Base-by-base conservation (phyloP, 78 protist species). In the Dictyostelium intermedium region DNA sequence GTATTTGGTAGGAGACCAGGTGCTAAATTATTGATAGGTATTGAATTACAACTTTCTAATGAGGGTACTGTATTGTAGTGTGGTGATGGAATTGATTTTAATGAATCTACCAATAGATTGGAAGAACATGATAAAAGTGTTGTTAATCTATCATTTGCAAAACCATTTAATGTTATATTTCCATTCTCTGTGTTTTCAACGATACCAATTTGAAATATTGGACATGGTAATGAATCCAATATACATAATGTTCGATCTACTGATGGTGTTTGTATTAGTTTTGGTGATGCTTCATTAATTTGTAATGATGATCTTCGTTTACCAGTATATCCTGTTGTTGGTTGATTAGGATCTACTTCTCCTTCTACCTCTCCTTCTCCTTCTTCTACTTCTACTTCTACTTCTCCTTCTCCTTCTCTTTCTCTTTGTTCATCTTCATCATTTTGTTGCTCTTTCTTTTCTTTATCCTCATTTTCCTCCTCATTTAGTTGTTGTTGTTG, bases 21-120 rank as follows among this genome's bases (percentile, higher is more conserved):
- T 3, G 79, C 79, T 18, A 72, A 72, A 72, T 72, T 72, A 72
- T 72, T 72, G 1, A 72, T 72, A 5, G 79, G 79, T 34, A 72
- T 11, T 14, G 79, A 72, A 34, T 34, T 72, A 34, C 45, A 30
- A 34, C 25, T 72, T 16, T 72, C 79, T 72, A 43, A 41, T 39
- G 82, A 41, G 5, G 82, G 39, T 41, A 77, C 34, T 5, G 82
- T 41, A 77, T 77, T 77, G 14, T 35, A 77, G 13, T 41, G 60
- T 77, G 82, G 63, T 41, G 82, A 41, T 77, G 82, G 82, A n/a
- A 77, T 77, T 35, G 82, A 41, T 77, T 77, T 77, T n/a, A 77
- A 41, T 5, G 82, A 77, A 23, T 77, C 82, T 7, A 77, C 50
- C 11, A 77, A 41, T 77, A 32, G 60, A 41, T 77, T 35, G 2